Evolutionary conservation across 2,329 filamentous ascomycete species (phyloP).

Genomic region (Furcasterigmium furcatum): DNA sequence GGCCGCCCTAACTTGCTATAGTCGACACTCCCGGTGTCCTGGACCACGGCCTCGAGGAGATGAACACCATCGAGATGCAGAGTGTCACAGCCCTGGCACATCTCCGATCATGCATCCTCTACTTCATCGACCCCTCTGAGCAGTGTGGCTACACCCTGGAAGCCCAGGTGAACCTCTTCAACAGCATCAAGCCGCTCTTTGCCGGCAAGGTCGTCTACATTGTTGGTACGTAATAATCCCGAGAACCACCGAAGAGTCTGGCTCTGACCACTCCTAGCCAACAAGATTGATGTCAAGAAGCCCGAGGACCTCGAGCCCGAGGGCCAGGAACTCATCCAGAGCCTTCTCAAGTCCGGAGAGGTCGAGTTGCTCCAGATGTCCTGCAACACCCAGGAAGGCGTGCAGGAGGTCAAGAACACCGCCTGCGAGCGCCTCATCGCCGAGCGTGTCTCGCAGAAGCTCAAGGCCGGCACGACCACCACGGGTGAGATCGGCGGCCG

Average conservation of each 20-base stretch:
- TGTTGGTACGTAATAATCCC: conserved; percentile 39
- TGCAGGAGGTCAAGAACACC: conserved; percentile 92
- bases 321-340: conserved; percentile 73
- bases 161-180: conserved; percentile 92
- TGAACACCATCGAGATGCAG: conserved; percentile 91
- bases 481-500: conserved; percentile 75
- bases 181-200: conserved; percentile 95
- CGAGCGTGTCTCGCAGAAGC: conserved; percentile 90
- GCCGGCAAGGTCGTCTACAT: conserved; percentile 96
- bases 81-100: conserved; percentile 97
- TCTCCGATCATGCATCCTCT: conserved; percentile 88
- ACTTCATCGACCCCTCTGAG: conserved; percentile 65
- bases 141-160: conserved; percentile 93
- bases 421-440: conserved; percentile 92
- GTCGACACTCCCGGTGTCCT: conserved; percentile 99
- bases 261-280: conserved; percentile 70
- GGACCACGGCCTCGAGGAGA: conserved; percentile 96
- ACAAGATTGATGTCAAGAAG: conserved; percentile 93
- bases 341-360: conserved; percentile 79
- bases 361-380: conserved; percentile 92
- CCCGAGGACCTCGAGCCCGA: conserved; percentile 84
- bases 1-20: conserved; percentile 36
- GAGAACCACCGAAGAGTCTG: not conserved
- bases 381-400: conserved; percentile 91
- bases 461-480: conserved; percentile 83